A percentile compares a stretch with the other conserved stretches of the same genome.
phyloP scores from a whole-genome alignment of 352 stramenopile genomes.

The Phytophthora palmivora region DNA sequence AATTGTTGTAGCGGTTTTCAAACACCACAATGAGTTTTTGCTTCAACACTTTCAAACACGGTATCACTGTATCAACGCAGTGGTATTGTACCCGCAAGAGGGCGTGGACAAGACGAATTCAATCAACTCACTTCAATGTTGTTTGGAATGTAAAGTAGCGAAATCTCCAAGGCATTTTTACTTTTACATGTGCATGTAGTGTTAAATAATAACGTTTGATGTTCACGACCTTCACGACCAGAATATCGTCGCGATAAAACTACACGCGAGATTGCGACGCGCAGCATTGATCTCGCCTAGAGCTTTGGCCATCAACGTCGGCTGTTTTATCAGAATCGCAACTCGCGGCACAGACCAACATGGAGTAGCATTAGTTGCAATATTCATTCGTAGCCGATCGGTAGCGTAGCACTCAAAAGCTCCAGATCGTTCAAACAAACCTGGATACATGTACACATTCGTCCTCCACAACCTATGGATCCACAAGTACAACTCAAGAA shows the following conservation, averaged over 20 bases:
- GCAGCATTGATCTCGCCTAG: no score
- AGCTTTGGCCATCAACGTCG: slow-evolving; percentile 23
- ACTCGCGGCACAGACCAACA: slow-evolving; percentile 10
- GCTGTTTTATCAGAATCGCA: slow-evolving; percentile 34
- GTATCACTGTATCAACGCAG: no score
- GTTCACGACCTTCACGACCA: neutral
- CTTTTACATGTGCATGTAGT: no score
- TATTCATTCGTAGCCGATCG: slow-evolving; percentile 20
- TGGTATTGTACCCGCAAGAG: slow-evolving; percentile 10
- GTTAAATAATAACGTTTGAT: no score
- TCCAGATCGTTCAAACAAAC: slow-evolving; percentile 9
- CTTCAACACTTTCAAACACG: no score
- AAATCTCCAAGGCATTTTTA: neutral
- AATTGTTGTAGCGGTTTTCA: no score
- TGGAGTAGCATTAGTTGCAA: slow-evolving; percentile 10
- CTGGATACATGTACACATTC: no score
- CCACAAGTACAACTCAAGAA: no score
- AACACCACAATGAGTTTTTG: no score
- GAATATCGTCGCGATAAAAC: neutral
- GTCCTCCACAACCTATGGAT: no score
- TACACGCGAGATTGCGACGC: slow-evolving; percentile 21
- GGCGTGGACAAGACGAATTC: slow-evolving; percentile 22
- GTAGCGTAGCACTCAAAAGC: slow-evolving; percentile 15
- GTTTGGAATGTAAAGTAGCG: slow-evolving; percentile 6
- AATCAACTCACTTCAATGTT: slow-evolving; percentile 23